Evolutionary conservation across 495 filamentous ascomycete genomes (phyloP), one percentile per base, ranked within the genome.

Genomic region (Achaetomiella virescens): DNA sequence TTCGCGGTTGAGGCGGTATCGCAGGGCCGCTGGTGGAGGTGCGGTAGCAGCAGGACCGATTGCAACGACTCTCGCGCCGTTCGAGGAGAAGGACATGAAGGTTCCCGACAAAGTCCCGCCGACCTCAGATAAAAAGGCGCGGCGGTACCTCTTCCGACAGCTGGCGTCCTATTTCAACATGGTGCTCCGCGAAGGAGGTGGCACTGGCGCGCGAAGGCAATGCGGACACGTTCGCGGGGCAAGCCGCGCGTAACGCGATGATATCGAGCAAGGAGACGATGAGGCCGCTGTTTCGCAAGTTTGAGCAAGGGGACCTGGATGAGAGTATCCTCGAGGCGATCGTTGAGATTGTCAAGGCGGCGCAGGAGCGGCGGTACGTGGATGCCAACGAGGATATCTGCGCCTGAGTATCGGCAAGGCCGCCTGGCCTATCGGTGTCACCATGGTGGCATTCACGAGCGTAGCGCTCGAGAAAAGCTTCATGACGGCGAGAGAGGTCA

Each of bases 391-490:
- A 98, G 90, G 90, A 1, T 98, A 97, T 68, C 71, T 98, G 47
- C 77, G 89, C 33, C 72, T 97, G 54, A 95, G 89, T 71, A 98
- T 98, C 69, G 93, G 93, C 51, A 98, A 98, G 79, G 95, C 93
- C 70, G 93, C 93, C 21, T 98, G 93, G 93, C 93, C 93, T 25
- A 98, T 98, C 68, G 93, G 93, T 72, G 93, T 98, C 27, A 98
- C 93, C 63, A 97, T 97, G 93, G 93, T 98, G 93, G 93, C 77
- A 98, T 98, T 65, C 93, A 98, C 81, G 93, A 97, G 74, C 84
- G 93, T 58, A 90, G 84, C 43, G 92, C 93, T 6, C 81, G 93
- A 36, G 93, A 98, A 72, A 97, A 97, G 73, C 76, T 98, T 44
- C 91, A 97, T 66, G 82, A 91, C 69, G 91, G 89, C 60, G 86